Evolutionary conservation across 2,329 filamentous ascomycete genomes (phyloP).

Genomic region (Penicillium nordicum): DNA sequence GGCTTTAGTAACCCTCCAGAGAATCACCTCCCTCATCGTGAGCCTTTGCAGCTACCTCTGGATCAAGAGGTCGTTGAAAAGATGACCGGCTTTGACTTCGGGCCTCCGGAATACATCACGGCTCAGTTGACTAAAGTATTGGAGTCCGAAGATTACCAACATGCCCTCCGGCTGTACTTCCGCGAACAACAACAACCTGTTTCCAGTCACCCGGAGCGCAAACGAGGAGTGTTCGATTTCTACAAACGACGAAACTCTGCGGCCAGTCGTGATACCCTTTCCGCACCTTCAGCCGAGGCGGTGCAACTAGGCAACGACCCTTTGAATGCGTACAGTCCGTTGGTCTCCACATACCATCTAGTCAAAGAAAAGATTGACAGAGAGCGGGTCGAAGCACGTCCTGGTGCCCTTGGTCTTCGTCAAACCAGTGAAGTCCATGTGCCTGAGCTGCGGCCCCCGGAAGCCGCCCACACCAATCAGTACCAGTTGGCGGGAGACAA

Average conservation of each 20-base stretch:
- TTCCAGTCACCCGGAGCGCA: slow-evolving; percentile 67
- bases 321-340: slow-evolving; percentile 85
- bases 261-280: slow-evolving; percentile 80
- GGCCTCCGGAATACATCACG: slow-evolving; percentile 76
- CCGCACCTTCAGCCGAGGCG: slow-evolving; percentile 78
- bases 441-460: slow-evolving; percentile 74
- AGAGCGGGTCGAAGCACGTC: slow-evolving; percentile 60
- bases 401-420: slow-evolving; percentile 57
- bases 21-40: slow-evolving; percentile 78
- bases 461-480: slow-evolving; percentile 84
- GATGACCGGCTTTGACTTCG: slow-evolving; percentile 99
- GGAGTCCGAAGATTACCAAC: slow-evolving; percentile 90
- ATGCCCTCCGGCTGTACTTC: slow-evolving; percentile 69
- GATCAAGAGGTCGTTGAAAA: slow-evolving; percentile 80
- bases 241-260: slow-evolving; percentile 87
- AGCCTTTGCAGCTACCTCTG: slow-evolving; percentile 79
- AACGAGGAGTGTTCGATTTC: slow-evolving; percentile 90
- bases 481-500: slow-evolving; percentile 90
- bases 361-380: slow-evolving; percentile 92
- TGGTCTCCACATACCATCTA: slow-evolving; percentile 91
- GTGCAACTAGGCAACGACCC: slow-evolving; percentile 80
- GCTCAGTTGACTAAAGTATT: slow-evolving; percentile 79
- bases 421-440: slow-evolving; percentile 59
- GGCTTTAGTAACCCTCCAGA: slow-evolving; percentile 83
- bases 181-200: slow-evolving; percentile 64